These are phyloP conservation scores for Sporisorium exsertum DNA, from an alignment of 1,284 basidiomycete genomes.

Conservation along the genomic window DNA sequence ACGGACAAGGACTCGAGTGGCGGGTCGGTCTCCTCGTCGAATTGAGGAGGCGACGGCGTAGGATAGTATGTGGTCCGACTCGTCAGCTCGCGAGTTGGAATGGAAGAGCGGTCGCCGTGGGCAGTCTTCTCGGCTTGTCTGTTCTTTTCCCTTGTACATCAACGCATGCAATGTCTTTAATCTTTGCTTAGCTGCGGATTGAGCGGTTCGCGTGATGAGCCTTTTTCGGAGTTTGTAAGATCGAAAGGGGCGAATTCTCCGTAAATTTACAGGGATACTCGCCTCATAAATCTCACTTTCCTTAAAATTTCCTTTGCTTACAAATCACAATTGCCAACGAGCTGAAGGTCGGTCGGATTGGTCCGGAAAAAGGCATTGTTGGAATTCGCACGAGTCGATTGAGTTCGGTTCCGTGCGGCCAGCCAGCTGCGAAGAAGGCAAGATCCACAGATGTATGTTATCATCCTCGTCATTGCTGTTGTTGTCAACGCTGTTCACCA, in stretches of 20 bases:
- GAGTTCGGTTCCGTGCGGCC: not conserved
- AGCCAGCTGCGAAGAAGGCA: constrained; percentile 15
- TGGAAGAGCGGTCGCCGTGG: not conserved
- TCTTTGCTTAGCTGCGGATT: not conserved
- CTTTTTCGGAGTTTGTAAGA: not conserved
- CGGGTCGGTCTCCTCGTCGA: constrained; percentile 38
- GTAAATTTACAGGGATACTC: too few relatives aligned
- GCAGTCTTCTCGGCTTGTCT: not conserved
- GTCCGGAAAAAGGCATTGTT: not conserved
- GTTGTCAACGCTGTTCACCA: constrained; percentile 3
- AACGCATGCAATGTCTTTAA: constrained; percentile 26
- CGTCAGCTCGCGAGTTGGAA: not conserved
- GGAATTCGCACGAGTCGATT: constrained; percentile 8
- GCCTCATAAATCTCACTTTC: not conserved
- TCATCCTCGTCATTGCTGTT: not conserved
- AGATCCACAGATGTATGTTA: not conserved
- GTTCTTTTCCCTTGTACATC: constrained; percentile 12
- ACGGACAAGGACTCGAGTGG: constrained; percentile 37
- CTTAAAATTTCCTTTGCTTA: not conserved
- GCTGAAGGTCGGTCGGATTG: constrained; percentile 3
- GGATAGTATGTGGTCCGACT: too few relatives aligned
- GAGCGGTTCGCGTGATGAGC: too few relatives aligned
- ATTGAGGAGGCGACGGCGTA: not conserved
- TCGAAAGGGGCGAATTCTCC: not conserved
- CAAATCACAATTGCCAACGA: constrained; percentile 8